Evolutionary conservation across 306 rosid species (phyloP), one percentile per base, ranked within the genome.

Genomic region (Sphenostylis stenocarpa): DNA sequence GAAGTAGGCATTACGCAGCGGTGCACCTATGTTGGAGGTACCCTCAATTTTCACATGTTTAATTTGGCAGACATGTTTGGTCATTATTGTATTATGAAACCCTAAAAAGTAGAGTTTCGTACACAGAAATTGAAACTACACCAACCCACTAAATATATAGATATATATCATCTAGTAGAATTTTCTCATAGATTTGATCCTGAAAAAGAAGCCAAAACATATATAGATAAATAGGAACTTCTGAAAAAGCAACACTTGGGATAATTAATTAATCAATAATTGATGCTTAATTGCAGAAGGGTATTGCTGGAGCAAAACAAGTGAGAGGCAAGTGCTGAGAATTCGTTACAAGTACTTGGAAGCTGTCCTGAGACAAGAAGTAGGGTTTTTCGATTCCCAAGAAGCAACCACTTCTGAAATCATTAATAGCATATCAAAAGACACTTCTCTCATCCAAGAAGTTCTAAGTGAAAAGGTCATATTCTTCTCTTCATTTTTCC

Each of bases 271-370:
- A 31, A 81, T 76, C 16, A 51, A 23, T 5, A 61, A 17, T 26
- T 48, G 58, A 57, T 58, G 41, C n/a, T 44, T 38, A 63, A 34
- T 36, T 64, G 86, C 88, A 95, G 98, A 95, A 80, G 98, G 98
- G 3, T 92, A 88, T 51, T 95, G 98, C 61, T 95, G 98, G 98
- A 92, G 98, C 81, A 95, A 92, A 89, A 95, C 97, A 20, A 92
- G 97, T 12, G 98, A 95, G 86, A 88, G 98, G 45, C 98, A 88
- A 44, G 93, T 92, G 39, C 72, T 90, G 80, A 89, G 83, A 81
- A 90, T 95, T 83, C 92, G 97, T 2, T 91, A 89, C 85, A 92
- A 85, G 88, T 95, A 92, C 75, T 79, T 95, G 77, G 90, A 95
- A 90, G 95, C 98, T 77, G 90, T 95, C 16, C 90, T 95, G 0